These are phyloP conservation scores for Cylindrotheca fusiformis DNA, from an alignment of 108 stramenopile genomes.

Conservation along the genomic window DNA sequence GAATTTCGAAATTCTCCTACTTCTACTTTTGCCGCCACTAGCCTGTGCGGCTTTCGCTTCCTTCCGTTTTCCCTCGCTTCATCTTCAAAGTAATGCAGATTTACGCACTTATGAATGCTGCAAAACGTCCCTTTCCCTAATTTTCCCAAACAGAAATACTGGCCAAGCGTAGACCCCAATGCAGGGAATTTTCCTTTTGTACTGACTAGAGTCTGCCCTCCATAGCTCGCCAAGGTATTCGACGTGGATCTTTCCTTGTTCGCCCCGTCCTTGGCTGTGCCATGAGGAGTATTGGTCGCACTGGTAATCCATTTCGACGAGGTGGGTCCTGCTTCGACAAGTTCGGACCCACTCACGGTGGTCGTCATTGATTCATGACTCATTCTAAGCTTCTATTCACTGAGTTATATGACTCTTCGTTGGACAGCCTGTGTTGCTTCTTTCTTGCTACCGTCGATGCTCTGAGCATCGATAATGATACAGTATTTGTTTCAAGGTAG, in stretches of 20 bases:
- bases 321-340: conserved; percentile 3
- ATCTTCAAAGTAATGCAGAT: conserved; percentile 49
- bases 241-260: not conserved
- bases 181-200: conserved; percentile 55
- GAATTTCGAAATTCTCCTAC: conserved; percentile 71
- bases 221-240: conserved; percentile 9
- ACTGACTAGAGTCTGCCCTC: conserved; percentile 19
- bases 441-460: too few species aligned
- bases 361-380: too few species aligned
- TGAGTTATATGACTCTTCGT: too few species aligned
- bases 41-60: conserved; percentile 20
- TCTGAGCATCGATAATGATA: too few species aligned
- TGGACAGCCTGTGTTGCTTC: too few species aligned
- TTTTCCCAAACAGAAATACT: conserved; percentile 72
- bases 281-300: conserved; percentile 16
- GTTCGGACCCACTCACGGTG: not conserved
- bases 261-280: conserved; percentile 6
- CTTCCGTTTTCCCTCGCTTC: conserved; percentile 1
- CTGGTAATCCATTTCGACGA: conserved; percentile 10
- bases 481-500: too few species aligned
- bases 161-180: conserved; percentile 58
- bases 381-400: too few species aligned
- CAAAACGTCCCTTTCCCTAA: conserved; percentile 85
- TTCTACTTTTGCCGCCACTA: conserved; percentile 85
- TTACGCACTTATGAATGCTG: conserved; percentile 83